A percentile compares a stretch with the other conserved stretches of the same genome.
phyloP scores from a whole-genome alignment of 2,329 filamentous ascomycete species.

The Thielaviopsis populi region DNA sequence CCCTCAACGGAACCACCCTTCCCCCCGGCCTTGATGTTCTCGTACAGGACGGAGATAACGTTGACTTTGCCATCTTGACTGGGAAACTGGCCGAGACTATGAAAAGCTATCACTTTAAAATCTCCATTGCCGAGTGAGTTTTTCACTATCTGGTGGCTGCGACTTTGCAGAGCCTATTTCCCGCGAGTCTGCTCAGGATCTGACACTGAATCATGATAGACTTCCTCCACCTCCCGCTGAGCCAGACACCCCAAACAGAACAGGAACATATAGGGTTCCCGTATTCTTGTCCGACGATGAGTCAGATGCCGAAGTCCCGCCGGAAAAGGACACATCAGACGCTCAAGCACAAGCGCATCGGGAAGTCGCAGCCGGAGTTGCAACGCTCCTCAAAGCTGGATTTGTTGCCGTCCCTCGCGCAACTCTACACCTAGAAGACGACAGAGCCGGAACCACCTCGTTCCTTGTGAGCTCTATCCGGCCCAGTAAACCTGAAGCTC shows the following conservation, averaged over 20 bases:
- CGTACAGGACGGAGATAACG: conserved; percentile 5
- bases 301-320: conserved; percentile 5
- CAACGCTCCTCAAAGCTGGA: not conserved
- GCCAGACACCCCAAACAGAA: not conserved
- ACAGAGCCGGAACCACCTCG: not conserved
- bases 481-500: not conserved
- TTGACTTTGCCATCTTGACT: conserved; percentile 13
- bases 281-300: conserved; percentile 11
- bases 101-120: not conserved
- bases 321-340: not conserved
- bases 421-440: not conserved
- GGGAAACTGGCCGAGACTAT: conserved; percentile 6
- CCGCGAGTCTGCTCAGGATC: not conserved
- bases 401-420: not conserved
- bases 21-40: conserved; percentile 3
- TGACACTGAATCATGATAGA: not conserved
- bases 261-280: conserved; percentile 8
- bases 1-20: conserved; percentile 9
- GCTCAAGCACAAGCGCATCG: not conserved
- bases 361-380: not conserved
- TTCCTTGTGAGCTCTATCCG: not conserved
- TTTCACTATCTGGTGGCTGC: not conserved
- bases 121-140: not conserved
- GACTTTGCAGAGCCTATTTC: no score
- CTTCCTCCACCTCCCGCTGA: not conserved